Percentiles rank a stretch among this genome's conserved stretches.
phyloP scores from a whole-genome alignment of 2,329 filamentous ascomycete species.

The Colletotrichum musicola region DNA sequence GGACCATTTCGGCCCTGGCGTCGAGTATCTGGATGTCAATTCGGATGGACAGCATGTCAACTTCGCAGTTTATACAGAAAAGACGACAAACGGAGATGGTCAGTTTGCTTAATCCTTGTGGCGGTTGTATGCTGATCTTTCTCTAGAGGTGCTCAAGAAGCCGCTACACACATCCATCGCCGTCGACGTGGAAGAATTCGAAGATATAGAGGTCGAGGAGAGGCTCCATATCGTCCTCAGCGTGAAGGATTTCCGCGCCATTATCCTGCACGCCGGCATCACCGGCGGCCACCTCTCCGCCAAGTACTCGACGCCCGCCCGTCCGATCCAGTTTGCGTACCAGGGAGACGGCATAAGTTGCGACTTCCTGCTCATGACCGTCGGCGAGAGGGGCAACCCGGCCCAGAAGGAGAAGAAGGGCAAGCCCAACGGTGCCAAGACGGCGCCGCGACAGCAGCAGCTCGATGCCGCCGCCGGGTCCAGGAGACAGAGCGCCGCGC shows the following conservation, averaged over 20 bases:
- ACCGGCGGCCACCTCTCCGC: conserved; percentile 76
- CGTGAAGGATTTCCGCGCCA: conserved; percentile 85
- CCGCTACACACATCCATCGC: conserved; percentile 84
- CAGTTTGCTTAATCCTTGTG: conserved; percentile 35
- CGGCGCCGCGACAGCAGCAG: conserved; percentile 54
- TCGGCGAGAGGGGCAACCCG: conserved; percentile 72
- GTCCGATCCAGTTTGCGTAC: conserved; percentile 81
- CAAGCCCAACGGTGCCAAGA: conserved; percentile 51
- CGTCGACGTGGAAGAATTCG: conserved; percentile 81
- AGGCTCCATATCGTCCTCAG: conserved; percentile 84
- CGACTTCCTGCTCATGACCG: conserved; percentile 87
- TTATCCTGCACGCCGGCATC: conserved; percentile 80
- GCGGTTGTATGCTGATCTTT: conserved; percentile 35
- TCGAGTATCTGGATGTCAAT: conserved; percentile 84
- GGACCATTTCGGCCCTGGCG: conserved; percentile 84
- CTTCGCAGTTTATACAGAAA: conserved; percentile 86
- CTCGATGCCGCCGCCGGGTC: conserved; percentile 59
- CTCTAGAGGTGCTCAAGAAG: conserved; percentile 79
- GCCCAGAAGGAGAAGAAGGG: conserved; percentile 61
- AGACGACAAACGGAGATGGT: conserved; percentile 73
- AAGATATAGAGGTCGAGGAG: conserved; percentile 79
- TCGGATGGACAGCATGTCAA: conserved; percentile 79
- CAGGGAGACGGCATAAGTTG: conserved; percentile 75
- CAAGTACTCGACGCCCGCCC: conserved; percentile 77
- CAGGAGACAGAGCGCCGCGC: conserved; percentile 57